Evolutionary conservation across 208 protist genomes (phyloP).

Genomic region (Crithidia sp.): DNA sequence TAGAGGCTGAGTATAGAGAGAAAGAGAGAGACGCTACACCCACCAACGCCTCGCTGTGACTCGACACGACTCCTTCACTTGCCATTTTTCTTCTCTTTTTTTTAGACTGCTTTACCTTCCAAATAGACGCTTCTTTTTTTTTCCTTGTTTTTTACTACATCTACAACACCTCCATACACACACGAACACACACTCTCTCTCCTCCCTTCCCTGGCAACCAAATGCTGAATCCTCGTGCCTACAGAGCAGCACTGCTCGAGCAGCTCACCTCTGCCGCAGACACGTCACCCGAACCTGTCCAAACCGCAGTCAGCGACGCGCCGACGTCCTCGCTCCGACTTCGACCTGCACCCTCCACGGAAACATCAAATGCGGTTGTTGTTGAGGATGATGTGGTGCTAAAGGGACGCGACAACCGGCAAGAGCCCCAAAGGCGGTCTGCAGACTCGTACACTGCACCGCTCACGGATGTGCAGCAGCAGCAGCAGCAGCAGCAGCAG

Average conservation of each 20-base stretch:
- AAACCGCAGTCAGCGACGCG: too few species aligned
- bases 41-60: too few species aligned
- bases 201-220: neutral
- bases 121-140: neutral
- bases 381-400: conserved; percentile 14
- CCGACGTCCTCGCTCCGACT: neutral
- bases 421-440: too few species aligned
- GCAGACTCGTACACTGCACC: too few species aligned
- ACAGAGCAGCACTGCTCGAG: conserved; percentile 50
- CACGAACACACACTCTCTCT: too few species aligned
- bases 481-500: neutral
- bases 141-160: neutral
- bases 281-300: neutral
- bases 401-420: neutral
- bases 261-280: conserved; percentile 31
- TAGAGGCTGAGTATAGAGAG: too few species aligned
- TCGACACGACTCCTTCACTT: too few species aligned
- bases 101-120: too few species aligned
- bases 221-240: conserved; percentile 38
- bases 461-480: neutral
- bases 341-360: neutral
- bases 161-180: neutral
- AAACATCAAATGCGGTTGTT: neutral
- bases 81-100: neutral
- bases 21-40: too few species aligned